These are phyloP conservation scores for Blastocystis sp. DNA, from an alignment of 352 stramenopile species.

Conservation along the genomic window DNA sequence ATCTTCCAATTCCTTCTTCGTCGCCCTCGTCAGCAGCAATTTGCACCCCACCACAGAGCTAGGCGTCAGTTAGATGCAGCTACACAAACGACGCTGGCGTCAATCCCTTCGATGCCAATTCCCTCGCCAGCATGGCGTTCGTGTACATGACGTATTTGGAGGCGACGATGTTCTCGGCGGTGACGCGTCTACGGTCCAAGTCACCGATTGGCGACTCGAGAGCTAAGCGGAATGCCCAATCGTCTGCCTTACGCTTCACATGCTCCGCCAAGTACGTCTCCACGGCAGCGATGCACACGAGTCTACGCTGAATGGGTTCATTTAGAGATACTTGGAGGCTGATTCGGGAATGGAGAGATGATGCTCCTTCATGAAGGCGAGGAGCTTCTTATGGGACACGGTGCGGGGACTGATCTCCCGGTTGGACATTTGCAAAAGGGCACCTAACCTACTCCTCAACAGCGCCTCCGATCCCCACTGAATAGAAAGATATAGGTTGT, in stretches of 20 bases:
- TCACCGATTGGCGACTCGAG: background rate
- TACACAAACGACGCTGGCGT: background rate
- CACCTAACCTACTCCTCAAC: background rate
- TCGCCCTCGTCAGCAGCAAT: background rate
- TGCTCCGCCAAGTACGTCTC: slow-evolving; percentile 14
- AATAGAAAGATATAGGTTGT: background rate
- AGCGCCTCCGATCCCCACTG: background rate
- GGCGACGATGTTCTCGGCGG: background rate
- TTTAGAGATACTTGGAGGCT: background rate
- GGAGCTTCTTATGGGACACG: background rate
- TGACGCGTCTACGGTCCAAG: background rate
- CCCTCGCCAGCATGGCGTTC: background rate
- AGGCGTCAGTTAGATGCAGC: background rate
- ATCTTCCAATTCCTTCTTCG: background rate
- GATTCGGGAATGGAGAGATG: background rate
- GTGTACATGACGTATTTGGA: background rate
- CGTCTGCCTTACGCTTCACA: background rate
- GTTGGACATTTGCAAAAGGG: background rate
- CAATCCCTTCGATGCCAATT: background rate
- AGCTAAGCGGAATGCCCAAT: background rate
- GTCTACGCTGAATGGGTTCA: background rate
- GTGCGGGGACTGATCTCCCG: background rate
- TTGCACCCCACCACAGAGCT: background rate
- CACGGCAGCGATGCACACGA: background rate
- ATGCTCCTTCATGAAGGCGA: slow-evolving; percentile 5